These are phyloP conservation scores for Carex arenaria DNA, from an alignment of 202 grass and related monocot genomes.

Conservation along the genomic window DNA sequence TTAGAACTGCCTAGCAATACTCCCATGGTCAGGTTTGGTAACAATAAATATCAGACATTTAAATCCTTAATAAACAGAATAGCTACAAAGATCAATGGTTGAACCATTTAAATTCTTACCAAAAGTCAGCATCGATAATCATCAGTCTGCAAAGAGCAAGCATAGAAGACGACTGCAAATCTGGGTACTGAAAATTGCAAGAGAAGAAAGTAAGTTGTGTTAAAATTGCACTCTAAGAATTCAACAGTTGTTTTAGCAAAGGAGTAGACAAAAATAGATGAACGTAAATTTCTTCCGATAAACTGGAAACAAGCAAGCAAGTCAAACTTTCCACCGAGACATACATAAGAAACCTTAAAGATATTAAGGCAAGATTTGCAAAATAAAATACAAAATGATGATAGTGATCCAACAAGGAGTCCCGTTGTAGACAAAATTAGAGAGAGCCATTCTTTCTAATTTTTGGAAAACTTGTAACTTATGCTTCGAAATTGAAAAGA, in stretches of 20 bases:
- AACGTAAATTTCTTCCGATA: not conserved
- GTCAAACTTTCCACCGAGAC: not conserved
- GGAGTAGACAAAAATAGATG: not conserved
- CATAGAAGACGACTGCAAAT: slow-evolving; percentile 81
- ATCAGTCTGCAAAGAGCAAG: slow-evolving; percentile 92
- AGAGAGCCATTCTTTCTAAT: not conserved
- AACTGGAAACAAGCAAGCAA: not conserved
- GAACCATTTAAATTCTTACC: slow-evolving; percentile 38
- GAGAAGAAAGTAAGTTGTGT: not conserved
- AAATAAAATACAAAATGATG: slow-evolving; percentile 4
- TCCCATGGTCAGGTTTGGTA: not conserved
- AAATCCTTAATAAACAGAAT: not conserved
- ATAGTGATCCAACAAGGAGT: not conserved
- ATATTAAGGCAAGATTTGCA: not conserved
- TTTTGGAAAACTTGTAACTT: not conserved
- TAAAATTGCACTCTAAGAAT: not conserved
- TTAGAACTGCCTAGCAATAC: not conserved
- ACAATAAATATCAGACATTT: not conserved
- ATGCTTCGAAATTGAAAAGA: not conserved
- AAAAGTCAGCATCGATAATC: slow-evolving; percentile 84
- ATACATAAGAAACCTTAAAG: not conserved
- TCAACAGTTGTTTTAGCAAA: not conserved
- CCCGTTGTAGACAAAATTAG: not conserved
- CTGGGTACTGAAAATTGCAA: slow-evolving; percentile 57
- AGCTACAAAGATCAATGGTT: not conserved